Percentiles rank a stretch among this genome's conserved stretches.
Evolutionary conservation across 164 flowering plant species (phyloP).

Genomic region (Tinospora cordifolia): DNA sequence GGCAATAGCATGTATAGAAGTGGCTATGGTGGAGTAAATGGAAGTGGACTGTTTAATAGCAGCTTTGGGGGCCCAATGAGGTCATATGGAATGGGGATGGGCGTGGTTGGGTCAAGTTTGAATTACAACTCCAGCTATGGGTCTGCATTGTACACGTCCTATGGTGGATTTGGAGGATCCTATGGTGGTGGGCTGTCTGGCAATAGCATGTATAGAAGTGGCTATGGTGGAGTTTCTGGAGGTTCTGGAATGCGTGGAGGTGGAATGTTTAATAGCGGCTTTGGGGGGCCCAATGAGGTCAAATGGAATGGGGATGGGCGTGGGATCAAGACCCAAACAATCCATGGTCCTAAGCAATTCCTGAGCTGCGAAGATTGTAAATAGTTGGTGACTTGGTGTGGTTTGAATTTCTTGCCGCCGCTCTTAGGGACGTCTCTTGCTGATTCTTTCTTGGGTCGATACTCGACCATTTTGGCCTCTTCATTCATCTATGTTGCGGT

Average conservation of each 20-base stretch:
- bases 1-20: constrained; percentile 33
- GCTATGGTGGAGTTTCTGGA: constrained; percentile 47
- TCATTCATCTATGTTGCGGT: constrained; percentile 64
- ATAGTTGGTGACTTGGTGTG: constrained; percentile 72
- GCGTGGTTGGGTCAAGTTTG: too few relatives aligned
- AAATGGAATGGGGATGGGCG: constrained; percentile 53
- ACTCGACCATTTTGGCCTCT: constrained; percentile 56
- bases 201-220: constrained; percentile 29
- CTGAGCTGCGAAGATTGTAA: constrained; percentile 76
- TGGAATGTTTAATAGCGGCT: constrained; percentile 49
- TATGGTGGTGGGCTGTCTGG: constrained; percentile 50
- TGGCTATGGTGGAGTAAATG: constrained; percentile 48
- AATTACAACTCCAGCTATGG: too few relatives aligned
- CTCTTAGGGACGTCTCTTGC: constrained; percentile 68
- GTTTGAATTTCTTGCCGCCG: constrained; percentile 75
- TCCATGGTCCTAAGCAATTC: constrained; percentile 84
- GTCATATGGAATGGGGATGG: constrained; percentile 55
- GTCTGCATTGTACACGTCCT: too few relatives aligned
- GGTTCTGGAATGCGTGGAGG: constrained; percentile 51
- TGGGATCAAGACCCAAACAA: constrained; percentile 88
- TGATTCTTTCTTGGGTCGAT: constrained; percentile 67
- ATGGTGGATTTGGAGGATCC: too few relatives aligned
- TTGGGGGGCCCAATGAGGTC: constrained; percentile 51
- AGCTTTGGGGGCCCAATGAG: constrained; percentile 59
- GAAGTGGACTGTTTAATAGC: constrained; percentile 50